Evolutionary conservation across 257 asterid genomes (phyloP).

Genomic region (Cruciata laevipes): DNA sequence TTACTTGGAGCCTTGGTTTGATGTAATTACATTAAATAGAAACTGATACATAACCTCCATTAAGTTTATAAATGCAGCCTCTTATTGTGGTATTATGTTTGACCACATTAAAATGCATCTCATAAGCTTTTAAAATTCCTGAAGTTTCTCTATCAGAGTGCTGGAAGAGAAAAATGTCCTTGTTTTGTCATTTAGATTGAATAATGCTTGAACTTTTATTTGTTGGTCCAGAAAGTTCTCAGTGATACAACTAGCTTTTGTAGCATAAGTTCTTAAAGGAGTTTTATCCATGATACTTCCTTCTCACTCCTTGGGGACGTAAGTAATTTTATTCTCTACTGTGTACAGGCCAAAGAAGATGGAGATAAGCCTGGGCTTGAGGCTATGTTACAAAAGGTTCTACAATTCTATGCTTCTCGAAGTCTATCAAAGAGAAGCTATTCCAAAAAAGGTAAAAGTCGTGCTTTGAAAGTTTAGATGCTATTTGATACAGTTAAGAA

Average conservation of each 20-base stretch:
- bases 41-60: neutral
- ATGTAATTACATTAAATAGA: neutral
- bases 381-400: conserved; percentile 93
- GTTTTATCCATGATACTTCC: neutral
- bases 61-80: neutral
- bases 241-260: neutral
- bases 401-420: conserved; percentile 86
- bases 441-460: conserved; percentile 63
- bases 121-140: neutral
- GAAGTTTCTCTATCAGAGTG: neutral
- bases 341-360: conserved; percentile 78
- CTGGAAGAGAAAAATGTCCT: neutral
- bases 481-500: too few species aligned
- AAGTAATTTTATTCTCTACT: neutral
- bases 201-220: neutral
- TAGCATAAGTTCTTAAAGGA: neutral
- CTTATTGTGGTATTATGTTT: neutral
- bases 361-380: conserved; percentile 97
- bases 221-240: neutral
- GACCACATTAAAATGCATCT: neutral
- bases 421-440: conserved; percentile 88
- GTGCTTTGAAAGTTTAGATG: neutral
- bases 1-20: neutral
- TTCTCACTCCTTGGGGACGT: neutral
- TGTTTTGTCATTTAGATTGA: neutral